Evolutionary conservation across 441 rosid genomes (phyloP), one percentile per base, ranked within the genome.

Genomic region (Bocquillonia castaneifolia): DNA sequence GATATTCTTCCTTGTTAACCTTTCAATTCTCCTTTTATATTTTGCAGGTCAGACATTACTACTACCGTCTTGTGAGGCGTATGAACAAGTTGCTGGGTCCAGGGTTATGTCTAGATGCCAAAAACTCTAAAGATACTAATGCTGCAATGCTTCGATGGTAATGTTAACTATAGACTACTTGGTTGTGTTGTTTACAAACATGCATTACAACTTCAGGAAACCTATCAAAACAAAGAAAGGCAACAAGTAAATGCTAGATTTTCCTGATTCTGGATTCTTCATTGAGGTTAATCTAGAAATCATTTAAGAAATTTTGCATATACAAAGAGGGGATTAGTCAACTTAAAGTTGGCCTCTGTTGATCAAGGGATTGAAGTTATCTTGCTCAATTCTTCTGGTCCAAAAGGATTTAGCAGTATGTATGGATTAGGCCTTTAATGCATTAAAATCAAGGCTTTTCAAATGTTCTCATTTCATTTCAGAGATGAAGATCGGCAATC

Each of bases 111-210:
- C 85, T 94, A 58, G 98, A 94, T 83, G 98, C 99, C 50, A 94
- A 94, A 76, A 90, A 94, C 75, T 93, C 97, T 0, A 94, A 94
- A 78, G 99, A 94, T 64, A 94, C 97, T 45, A 94, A 94, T 81
- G 89, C 96, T 69, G 99, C 98, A n/a, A 90, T 92, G 97, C 91
- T 94, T 72, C 88, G 97, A 87, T 94, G 98, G 98, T 92, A 86
- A 74, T 60, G 34, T 57, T 63, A 52, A n/a, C 22, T 47, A 2
- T 56, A 56, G 22, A 22, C 34, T 47, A 48, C 37, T 63, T 42
- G 37, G 23, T 61, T 66, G 64, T 31, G 12, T 63, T 42, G 7
- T 56, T 59, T 17, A 32, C 22, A 48, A 44, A 15, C 51, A 50
- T 72, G 40, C 51, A 17, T 34, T 37, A 34, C 18, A 40, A 39